phyloP scores from a whole-genome alignment of 73 alveolate genomes.

The Loxodes magnus region DNA sequence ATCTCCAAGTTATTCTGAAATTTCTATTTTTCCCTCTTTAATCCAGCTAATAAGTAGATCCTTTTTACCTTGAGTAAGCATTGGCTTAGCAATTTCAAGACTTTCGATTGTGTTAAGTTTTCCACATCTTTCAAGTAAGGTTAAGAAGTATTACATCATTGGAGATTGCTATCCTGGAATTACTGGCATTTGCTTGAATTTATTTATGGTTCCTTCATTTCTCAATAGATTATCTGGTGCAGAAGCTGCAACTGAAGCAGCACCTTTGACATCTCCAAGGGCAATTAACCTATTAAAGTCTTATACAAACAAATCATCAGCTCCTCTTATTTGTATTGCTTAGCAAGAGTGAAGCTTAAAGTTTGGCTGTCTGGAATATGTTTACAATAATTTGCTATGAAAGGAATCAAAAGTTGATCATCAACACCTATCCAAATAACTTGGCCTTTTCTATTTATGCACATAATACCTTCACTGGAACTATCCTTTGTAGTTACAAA shows the following conservation, averaged over 20 bases:
- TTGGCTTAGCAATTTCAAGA: conserved; percentile 81
- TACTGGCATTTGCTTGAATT: conserved; percentile 58
- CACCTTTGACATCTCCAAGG: conserved; percentile 84
- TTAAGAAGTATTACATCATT: conserved; percentile 82
- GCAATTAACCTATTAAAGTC: conserved; percentile 81
- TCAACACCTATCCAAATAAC: conserved; percentile 72
- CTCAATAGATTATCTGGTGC: conserved; percentile 96
- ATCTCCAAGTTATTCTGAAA: conserved; percentile 89
- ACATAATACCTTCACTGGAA: conserved; percentile 67
- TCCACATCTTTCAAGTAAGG: conserved; percentile 79
- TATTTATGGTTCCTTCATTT: conserved; percentile 81
- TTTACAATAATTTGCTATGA: conserved; percentile 67
- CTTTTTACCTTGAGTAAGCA: conserved; percentile 75
- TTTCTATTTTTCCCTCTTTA: conserved; percentile 75
- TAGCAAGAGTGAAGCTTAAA: conserved; percentile 86
- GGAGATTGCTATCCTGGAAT: conserved; percentile 90
- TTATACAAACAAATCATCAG: conserved; percentile 83
- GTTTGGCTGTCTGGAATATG: conserved; percentile 82
- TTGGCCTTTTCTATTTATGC: conserved; percentile 85
- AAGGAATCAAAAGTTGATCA: conserved; percentile 68
- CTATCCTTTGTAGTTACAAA: conserved; percentile 71
- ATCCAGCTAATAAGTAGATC: conserved; percentile 84
- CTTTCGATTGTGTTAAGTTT: conserved; percentile 87
- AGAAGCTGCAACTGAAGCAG: conserved; percentile 92
- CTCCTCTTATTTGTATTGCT: conserved; percentile 87